phyloP scores from a whole-genome alignment of 257 asterid genomes.

The Petunia axillaris region DNA sequence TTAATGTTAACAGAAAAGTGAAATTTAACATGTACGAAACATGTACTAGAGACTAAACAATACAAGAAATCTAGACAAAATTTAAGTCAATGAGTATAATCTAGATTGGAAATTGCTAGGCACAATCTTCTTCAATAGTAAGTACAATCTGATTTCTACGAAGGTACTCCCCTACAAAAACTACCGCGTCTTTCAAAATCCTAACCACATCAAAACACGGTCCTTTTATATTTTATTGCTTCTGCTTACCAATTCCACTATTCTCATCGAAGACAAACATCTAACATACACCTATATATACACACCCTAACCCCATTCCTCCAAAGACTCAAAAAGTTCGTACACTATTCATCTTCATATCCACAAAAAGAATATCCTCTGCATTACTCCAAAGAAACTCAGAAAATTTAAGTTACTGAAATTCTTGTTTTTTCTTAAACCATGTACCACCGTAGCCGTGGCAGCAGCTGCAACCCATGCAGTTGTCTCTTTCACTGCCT shows the following conservation, averaged over 20 bases:
- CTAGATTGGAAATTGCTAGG: background rate
- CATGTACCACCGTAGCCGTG: slow-evolving; percentile 51
- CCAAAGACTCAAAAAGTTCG: background rate
- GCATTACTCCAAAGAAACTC: background rate
- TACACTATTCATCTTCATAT: background rate
- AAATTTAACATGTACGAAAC: no score
- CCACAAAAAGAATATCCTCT: no score
- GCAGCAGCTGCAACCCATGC: slow-evolving; percentile 73
- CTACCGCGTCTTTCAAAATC: background rate
- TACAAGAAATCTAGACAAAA: background rate
- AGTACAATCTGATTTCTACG: background rate
- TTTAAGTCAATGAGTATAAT: background rate
- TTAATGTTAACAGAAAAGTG: no score
- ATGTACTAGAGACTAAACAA: no score
- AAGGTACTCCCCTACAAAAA: background rate
- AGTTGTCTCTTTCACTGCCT: slow-evolving; percentile 65
- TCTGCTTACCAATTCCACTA: slow-evolving; percentile 22
- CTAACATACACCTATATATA: background rate
- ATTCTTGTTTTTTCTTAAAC: background rate
- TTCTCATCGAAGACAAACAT: background rate
- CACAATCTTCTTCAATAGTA: background rate
- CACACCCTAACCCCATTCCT: background rate
- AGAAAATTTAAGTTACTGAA: background rate
- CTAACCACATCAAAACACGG: background rate
- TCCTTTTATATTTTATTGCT: background rate